These are phyloP conservation scores for Agaricus blazei DNA, from an alignment of 768 basidiomycete species.

Conservation along the genomic window DNA sequence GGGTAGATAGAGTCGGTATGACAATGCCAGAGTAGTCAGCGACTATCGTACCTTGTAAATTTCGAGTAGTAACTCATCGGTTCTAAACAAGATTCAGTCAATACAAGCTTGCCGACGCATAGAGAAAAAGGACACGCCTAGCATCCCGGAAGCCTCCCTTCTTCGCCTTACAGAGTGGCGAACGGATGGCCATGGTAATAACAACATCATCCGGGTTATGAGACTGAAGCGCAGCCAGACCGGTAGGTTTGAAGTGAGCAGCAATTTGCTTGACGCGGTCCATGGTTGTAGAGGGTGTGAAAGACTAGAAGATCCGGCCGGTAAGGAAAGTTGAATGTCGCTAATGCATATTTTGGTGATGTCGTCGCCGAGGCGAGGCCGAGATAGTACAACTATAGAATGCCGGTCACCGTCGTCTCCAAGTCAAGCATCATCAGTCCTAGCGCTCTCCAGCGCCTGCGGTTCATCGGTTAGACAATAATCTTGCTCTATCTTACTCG, in stretches of 20 bases:
- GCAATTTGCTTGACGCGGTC: slow-evolving; percentile 64
- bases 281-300: slow-evolving; percentile 27
- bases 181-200: slow-evolving; percentile 75
- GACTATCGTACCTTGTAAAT: slow-evolving; percentile 60
- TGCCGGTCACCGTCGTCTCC: slow-evolving; percentile 7
- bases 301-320: slow-evolving; percentile 2
- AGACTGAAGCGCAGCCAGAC: slow-evolving; percentile 46
- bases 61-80: slow-evolving; percentile 76
- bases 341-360: background rate
- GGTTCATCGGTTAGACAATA: slow-evolving; percentile 3
- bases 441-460: background rate
- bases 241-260: slow-evolving; percentile 47
- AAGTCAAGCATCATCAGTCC: slow-evolving; percentile 2
- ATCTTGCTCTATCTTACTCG: background rate
- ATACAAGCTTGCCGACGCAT: background rate
- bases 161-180: slow-evolving; percentile 70
- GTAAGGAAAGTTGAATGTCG: background rate
- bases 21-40: background rate
- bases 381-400: background rate
- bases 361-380: background rate
- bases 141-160: slow-evolving; percentile 76
- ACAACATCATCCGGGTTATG: slow-evolving; percentile 76
- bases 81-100: slow-evolving; percentile 30
- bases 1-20: background rate
- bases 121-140: slow-evolving; percentile 30